Conservation (phyloP, 257 asterid species). For the Solanum lycopersicoides region DNA sequence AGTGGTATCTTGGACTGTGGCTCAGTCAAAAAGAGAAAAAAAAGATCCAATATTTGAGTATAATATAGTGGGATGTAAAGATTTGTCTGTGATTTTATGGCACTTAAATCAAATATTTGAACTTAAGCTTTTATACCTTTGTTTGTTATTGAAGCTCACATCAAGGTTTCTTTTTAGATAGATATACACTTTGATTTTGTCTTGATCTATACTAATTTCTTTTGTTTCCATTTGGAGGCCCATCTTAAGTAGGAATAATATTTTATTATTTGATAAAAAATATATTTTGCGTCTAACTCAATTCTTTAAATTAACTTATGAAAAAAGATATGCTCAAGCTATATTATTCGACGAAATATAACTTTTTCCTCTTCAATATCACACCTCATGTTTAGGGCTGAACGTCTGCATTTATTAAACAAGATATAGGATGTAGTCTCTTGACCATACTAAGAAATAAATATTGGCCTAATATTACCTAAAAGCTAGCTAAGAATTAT, state of each 20-base stretch:
- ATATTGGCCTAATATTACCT: too few species aligned
- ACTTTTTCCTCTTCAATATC: not conserved
- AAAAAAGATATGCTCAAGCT: not conserved
- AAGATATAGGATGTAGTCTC: too few species aligned
- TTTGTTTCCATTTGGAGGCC: not conserved
- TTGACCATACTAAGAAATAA: too few species aligned
- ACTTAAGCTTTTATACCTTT: not conserved
- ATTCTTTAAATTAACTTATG: too few species aligned
- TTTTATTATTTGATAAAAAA: too few species aligned
- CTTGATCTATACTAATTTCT: not conserved
- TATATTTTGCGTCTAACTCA: not conserved
- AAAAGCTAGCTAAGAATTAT: too few species aligned
- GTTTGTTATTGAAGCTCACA: not conserved
- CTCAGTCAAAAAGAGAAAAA: constrained; percentile 41
- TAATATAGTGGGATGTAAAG: not conserved
- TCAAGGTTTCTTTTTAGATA: not conserved
- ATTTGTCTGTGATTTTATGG: not conserved
- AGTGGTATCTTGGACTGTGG: constrained; percentile 40
- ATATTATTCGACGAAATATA: too few species aligned
- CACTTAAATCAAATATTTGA: not conserved
- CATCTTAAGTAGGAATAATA: not conserved
- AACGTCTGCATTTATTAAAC: too few species aligned
- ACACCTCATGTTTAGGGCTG: too few species aligned
- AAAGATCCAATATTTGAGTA: not conserved
- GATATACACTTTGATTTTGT: not conserved